A percentile compares a stretch with the other conserved stretches of the same genome.
Conservation (phyloP, 306 rosid species). For the Abrus pulchellus region DNA sequence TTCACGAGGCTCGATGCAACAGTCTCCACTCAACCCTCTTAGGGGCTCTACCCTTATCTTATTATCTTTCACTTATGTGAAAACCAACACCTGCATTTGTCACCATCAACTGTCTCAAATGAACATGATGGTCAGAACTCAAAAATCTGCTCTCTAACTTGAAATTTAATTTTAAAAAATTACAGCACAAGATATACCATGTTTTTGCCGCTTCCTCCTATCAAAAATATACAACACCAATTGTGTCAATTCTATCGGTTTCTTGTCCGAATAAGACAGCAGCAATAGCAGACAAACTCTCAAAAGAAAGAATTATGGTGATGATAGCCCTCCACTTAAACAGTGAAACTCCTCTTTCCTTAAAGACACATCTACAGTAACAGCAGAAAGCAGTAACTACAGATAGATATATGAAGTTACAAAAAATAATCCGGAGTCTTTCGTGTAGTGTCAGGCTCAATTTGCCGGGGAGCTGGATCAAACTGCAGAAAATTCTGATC, state of each 20-base stretch:
- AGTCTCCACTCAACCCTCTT: slow-evolving; percentile 29
- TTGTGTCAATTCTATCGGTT: slow-evolving; percentile 67
- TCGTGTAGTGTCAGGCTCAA: slow-evolving; percentile 96
- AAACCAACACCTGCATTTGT: slow-evolving; percentile 54
- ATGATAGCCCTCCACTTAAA: slow-evolving; percentile 71
- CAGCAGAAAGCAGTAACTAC: slow-evolving; percentile 73
- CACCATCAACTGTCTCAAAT: slow-evolving; percentile 46
- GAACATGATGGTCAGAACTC: slow-evolving; percentile 46
- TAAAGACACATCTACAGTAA: slow-evolving; percentile 78
- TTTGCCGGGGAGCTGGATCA: slow-evolving; percentile 99
- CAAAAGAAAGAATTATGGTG: slow-evolving; percentile 82
- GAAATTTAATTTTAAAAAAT: slow-evolving; percentile 47
- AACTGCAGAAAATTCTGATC: slow-evolving; percentile 99
- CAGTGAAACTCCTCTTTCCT: slow-evolving; percentile 63
- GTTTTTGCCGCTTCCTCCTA: slow-evolving; percentile 74
- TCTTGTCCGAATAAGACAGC: slow-evolving; percentile 70
- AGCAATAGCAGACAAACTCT: slow-evolving; percentile 70
- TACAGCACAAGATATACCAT: slow-evolving; percentile 72
- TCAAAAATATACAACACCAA: slow-evolving; percentile 82
- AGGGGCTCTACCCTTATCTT: neutral
- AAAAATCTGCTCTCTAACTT: slow-evolving; percentile 61
- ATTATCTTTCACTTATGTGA: slow-evolving; percentile 38
- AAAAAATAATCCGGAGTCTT: slow-evolving; percentile 99
- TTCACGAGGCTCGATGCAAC: neutral
- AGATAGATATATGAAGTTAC: slow-evolving; percentile 66